Conservation (phyloP, 73 alveolate genomes). For the Durusdinium trenchii region DNA sequence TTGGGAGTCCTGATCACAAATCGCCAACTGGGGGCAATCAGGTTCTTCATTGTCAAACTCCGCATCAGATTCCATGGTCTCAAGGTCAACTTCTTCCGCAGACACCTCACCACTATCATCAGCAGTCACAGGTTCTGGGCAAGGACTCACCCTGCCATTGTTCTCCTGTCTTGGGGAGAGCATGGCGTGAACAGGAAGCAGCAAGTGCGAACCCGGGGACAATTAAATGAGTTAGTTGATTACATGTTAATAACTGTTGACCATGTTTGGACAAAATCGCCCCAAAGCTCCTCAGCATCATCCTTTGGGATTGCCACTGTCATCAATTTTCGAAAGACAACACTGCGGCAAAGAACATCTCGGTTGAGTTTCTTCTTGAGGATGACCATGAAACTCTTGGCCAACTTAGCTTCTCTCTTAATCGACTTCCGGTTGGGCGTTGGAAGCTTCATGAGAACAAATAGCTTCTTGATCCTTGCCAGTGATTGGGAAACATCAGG, state of each 20-base stretch:
- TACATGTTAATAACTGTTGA: background rate
- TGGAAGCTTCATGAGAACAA: background rate
- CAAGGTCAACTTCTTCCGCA: background rate
- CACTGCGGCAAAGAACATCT: slow-evolving; percentile 6
- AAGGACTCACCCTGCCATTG: background rate
- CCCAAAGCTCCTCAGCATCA: background rate
- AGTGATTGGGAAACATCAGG: background rate
- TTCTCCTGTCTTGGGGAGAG: too few species aligned
- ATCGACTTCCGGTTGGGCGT: background rate
- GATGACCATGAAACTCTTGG: background rate
- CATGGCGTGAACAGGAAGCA: background rate
- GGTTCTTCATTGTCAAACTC: background rate
- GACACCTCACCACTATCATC: background rate
- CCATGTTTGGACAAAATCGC: too few species aligned
- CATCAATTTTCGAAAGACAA: background rate
- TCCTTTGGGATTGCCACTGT: background rate
- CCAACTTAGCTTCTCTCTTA: background rate
- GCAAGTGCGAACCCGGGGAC: background rate
- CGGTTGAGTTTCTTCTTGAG: background rate
- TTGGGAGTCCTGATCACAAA: background rate
- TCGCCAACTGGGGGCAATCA: background rate
- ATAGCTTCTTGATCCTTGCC: background rate
- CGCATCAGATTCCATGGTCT: background rate
- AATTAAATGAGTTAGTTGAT: too few species aligned
- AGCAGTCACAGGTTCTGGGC: background rate